Conservation (phyloP, 495 filamentous ascomycete genomes). For the Staphylotrichum longicolle region DNA sequence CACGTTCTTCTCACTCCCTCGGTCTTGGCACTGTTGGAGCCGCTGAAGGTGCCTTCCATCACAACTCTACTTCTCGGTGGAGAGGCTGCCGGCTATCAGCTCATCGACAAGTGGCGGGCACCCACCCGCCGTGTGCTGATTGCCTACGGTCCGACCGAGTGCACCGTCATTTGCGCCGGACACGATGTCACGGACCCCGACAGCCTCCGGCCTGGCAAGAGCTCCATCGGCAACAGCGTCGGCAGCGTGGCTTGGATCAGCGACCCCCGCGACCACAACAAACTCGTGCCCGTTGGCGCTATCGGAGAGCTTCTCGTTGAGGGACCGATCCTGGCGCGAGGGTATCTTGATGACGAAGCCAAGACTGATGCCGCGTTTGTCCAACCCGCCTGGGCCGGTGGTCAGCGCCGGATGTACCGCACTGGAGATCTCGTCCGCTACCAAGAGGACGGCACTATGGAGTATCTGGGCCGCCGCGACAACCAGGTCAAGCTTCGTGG, state of each 20-base stretch:
- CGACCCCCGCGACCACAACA: constrained; percentile 29
- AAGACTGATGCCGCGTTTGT: constrained; percentile 24
- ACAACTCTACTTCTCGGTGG: constrained; percentile 29
- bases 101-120: constrained; percentile 22
- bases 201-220: constrained; percentile 13
- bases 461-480: constrained; percentile 44
- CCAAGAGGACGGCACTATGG: constrained; percentile 44
- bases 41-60: constrained; percentile 17
- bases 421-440: constrained; percentile 58
- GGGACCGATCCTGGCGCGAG: constrained; percentile 39
- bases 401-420: constrained; percentile 46
- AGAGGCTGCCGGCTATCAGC: constrained; percentile 21
- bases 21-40: constrained; percentile 25
- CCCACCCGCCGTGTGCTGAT: constrained; percentile 45
- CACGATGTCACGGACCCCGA: constrained; percentile 3
- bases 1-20: constrained; percentile 26
- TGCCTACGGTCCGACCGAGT: constrained; percentile 55
- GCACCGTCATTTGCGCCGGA: constrained; percentile 26
- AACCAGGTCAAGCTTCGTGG: constrained; percentile 42
- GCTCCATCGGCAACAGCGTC: constrained; percentile 18
- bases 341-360: constrained; percentile 23
- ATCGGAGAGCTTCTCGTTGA: constrained; percentile 49
- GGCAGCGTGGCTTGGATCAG: constrained; percentile 28
- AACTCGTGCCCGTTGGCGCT: constrained; percentile 41
- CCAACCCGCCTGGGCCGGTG: constrained; percentile 19